phyloP scores from a whole-genome alignment of 1,284 basidiomycete species.

The Tilletia indica region DNA sequence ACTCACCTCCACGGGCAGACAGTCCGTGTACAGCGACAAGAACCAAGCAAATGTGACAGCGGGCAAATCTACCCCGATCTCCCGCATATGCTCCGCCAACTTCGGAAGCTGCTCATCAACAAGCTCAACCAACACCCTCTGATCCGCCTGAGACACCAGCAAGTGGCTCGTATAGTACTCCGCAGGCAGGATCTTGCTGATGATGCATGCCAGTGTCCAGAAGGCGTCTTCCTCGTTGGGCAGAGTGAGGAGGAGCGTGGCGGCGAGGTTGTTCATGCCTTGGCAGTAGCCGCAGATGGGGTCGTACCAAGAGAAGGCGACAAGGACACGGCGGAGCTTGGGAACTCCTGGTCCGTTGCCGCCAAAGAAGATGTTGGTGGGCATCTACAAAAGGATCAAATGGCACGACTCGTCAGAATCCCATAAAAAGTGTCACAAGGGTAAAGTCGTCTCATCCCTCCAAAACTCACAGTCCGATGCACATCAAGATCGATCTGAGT shows the following conservation, averaged over 20 bases:
- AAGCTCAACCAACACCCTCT: conserved; percentile 82
- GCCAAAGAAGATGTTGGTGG: conserved; percentile 92
- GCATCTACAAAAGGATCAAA: conserved; percentile 63
- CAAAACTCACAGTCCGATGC: conserved; percentile 32
- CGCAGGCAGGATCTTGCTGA: conserved; percentile 62
- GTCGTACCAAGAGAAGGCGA: conserved; percentile 78
- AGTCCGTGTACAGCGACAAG: conserved; percentile 91
- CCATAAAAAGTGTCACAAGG: neutral
- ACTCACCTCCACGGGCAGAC: conserved; percentile 85
- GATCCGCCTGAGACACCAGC: conserved; percentile 83
- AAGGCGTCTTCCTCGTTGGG: conserved; percentile 95
- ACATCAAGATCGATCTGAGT: conserved; percentile 96
- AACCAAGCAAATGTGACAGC: conserved; percentile 99
- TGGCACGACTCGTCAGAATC: conserved; percentile 61
- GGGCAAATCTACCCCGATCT: conserved; percentile 81
- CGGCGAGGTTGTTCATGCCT: conserved; percentile 85
- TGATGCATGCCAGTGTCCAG: conserved; percentile 86
- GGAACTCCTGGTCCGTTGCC: conserved; percentile 88
- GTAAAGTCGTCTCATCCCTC: neutral
- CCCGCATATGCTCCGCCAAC: conserved; percentile 71
- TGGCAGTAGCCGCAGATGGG: conserved; percentile 57
- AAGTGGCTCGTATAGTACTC: conserved; percentile 58
- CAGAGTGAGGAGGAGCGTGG: conserved; percentile 85
- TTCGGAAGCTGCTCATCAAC: conserved; percentile 75
- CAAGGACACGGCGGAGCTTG: conserved; percentile 82